phyloP scores from a whole-genome alignment of 2,329 filamentous ascomycete species.

The Trichoderma guizhouense region DNA sequence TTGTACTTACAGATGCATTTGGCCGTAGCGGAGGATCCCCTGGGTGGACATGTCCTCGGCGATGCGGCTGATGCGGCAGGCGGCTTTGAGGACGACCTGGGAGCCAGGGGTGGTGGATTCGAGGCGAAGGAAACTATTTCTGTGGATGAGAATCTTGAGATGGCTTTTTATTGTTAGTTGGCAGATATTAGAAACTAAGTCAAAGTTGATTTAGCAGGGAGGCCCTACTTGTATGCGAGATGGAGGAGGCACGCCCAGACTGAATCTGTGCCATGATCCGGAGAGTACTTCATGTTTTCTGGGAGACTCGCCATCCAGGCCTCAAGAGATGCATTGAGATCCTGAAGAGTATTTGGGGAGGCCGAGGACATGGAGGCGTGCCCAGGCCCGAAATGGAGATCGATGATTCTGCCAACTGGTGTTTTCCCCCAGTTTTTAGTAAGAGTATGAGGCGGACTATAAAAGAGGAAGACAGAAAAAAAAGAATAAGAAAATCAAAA shows the following conservation, averaged over 20 bases:
- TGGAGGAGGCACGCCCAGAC: slow-evolving; percentile 38
- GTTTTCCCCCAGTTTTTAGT: not conserved
- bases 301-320: slow-evolving; percentile 36
- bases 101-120: slow-evolving; percentile 28
- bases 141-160: slow-evolving; percentile 35
- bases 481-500: not conserved
- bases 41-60: slow-evolving; percentile 38
- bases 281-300: slow-evolving; percentile 28
- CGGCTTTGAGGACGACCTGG: slow-evolving; percentile 32
- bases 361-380: slow-evolving; percentile 24
- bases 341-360: slow-evolving; percentile 10
- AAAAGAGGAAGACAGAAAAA: not conserved
- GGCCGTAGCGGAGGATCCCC: slow-evolving; percentile 34
- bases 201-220: not conserved
- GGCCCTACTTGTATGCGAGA: slow-evolving; percentile 35
- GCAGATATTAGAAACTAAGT: not conserved
- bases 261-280: slow-evolving; percentile 33
- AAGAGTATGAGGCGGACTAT: not conserved
- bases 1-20: slow-evolving; percentile 36
- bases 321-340: slow-evolving; percentile 32
- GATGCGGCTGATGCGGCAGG: slow-evolving; percentile 36
- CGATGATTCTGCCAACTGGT: slow-evolving; percentile 35
- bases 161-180: slow-evolving; percentile 25
- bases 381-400: slow-evolving; percentile 36
- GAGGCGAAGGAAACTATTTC: slow-evolving; percentile 32